Conservation (phyloP, 306 rosid genomes). For the Sicyos baderoa region DNA sequence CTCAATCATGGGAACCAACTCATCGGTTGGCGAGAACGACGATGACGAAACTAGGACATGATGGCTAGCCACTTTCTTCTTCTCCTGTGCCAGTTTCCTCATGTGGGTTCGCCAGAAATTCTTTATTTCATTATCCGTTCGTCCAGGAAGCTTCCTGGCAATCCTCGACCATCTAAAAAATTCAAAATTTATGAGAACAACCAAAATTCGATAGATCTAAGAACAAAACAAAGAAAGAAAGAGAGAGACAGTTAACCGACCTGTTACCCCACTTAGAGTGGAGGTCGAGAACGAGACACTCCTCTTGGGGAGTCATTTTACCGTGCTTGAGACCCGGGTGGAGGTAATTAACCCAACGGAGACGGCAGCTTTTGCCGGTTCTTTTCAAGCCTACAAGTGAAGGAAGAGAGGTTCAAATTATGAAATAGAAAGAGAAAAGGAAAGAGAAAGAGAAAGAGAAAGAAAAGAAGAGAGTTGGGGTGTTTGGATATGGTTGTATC, state of each 20-base stretch:
- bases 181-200: neutral
- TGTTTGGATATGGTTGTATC: slow-evolving; percentile 18
- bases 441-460: neutral
- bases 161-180: slow-evolving; percentile 82
- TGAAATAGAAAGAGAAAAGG: neutral
- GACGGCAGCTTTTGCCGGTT: slow-evolving; percentile 95
- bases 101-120: slow-evolving; percentile 88
- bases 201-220: neutral
- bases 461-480: too few relatives aligned
- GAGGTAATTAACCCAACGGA: slow-evolving; percentile 92
- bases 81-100: slow-evolving; percentile 87
- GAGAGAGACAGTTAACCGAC: slow-evolving; percentile 27
- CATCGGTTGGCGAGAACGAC: slow-evolving; percentile 34
- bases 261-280: slow-evolving; percentile 97
- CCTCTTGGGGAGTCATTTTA: slow-evolving; percentile 85
- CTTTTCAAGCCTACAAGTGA: slow-evolving; percentile 69
- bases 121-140: slow-evolving; percentile 95
- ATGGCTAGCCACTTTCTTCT: slow-evolving; percentile 25
- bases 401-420: slow-evolving; percentile 15
- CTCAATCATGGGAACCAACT: slow-evolving; percentile 34
- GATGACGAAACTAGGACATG: neutral
- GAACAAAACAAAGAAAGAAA: neutral
- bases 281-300: slow-evolving; percentile 73
- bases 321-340: slow-evolving; percentile 94
- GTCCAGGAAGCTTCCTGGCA: slow-evolving; percentile 83